Evolutionary conservation across 768 basidiomycete genomes (phyloP), one percentile per base, ranked within the genome.

Genomic region (Phylloporus scabripes): DNA sequence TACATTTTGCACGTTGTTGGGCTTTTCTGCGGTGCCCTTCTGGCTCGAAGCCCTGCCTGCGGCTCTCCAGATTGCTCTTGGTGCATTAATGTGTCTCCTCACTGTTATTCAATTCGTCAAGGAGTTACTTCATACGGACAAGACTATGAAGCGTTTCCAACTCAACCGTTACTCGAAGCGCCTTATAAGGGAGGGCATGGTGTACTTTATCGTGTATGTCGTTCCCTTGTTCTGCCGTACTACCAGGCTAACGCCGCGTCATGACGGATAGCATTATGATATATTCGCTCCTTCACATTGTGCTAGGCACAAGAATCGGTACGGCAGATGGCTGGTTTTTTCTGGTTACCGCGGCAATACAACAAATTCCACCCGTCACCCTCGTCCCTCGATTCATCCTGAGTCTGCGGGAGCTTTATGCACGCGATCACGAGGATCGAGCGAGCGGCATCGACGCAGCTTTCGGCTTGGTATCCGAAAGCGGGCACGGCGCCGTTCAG

Each of bases 361-460:
- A 39, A 10, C 29, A 15, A 21, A 14, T 39, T 1, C 48, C 42
- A 6, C 28, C 29, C 0, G 31, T 17, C 7, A 39, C 42, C 2
- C 26, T 49, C 7, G 17, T 44, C 4, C 49, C 49, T 3, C 42
- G 49, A 9, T 43, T 49, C 42, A 32, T 49, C 20, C 8, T 49
- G 34, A 24, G 21, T 1, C 12, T 49, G 5, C 42, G 48, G 7
- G n/a, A 43, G 21, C 18, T 49, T 2, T 38, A 31, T 7, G 42
- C 34, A 4, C 48, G 4, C 20, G 36, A 38, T 15, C 33, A 6
- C 15, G 8, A 28, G 1, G 18, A 15, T 20, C 23, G 31, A 9
- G 36, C 7, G 10, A 8, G 24, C 7, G 32, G n/a, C 9, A 28
- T 31, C 9, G 42, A 49, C 32, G 29, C 26, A 2, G 48, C 42